Evolutionary conservation across 345 rosid species (phyloP), one percentile per base, ranked within the genome.

Genomic region (Kernera saxatilis): DNA sequence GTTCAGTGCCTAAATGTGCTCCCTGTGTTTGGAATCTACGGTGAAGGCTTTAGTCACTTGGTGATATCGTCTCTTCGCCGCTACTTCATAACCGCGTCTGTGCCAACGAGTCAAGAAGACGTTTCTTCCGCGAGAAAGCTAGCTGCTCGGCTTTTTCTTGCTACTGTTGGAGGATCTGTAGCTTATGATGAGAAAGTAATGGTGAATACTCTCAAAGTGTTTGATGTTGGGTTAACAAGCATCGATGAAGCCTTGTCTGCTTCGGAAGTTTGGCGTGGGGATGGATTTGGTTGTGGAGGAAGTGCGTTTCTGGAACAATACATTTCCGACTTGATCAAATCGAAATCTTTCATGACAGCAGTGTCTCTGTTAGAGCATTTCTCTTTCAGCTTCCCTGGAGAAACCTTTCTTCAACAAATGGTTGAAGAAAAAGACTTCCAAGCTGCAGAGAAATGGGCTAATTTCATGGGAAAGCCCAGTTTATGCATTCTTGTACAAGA

Each of bases 371-470:
- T 89, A 62, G 98, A 91, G 73, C 91, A 83, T 76, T 91, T 94
- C 72, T 82, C 95, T 12, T 82, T 94, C 35, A 85, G 86, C 10
- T 84, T 87, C 40, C 84, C 85, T 68, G 95, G 98, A 58, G 71
- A 87, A 70, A 66, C 93, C 18, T 89, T 94, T 70, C 88, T 94
- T 23, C 75, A 82, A 41, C 75, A 86, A 74, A 87, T 94, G 96
- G 66, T 94, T 78, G 83, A 86, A 64, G 86, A 85, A 18, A 84
- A 82, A 64, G 88, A 91, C 64, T 82, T 75, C 69, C 77, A 64
- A 81, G 93, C 99, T 52, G 96, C 99, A 21, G 99, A 91, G 83
- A 91, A 78, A 74, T 94, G 96, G 96, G 96, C 99, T 39, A 84
- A 85, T 17, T 88, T 87, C 83, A 88, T 91, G 89, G 99, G 99